Evolutionary conservation across 2,329 filamentous ascomycete species (phyloP).

Genomic region (Microsporum ferrugineum): DNA sequence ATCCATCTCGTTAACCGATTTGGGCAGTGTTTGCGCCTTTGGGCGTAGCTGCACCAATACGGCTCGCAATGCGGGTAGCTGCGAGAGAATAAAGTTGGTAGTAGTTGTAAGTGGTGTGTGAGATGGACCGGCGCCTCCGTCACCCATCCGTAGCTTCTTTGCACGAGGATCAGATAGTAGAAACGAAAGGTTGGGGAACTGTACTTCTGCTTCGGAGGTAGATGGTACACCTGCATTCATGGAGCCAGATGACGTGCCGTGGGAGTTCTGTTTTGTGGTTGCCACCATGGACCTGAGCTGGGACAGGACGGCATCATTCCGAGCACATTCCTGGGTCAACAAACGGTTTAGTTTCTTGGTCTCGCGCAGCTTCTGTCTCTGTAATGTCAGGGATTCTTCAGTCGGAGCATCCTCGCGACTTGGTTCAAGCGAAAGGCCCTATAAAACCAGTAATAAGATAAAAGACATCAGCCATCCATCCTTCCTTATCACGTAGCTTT

Average conservation of each 20-base stretch:
- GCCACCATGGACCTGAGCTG: constrained; percentile 52
- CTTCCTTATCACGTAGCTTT: neutral
- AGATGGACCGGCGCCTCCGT: constrained; percentile 26
- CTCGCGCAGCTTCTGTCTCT: constrained; percentile 64
- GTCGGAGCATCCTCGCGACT: constrained; percentile 39
- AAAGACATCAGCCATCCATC: neutral
- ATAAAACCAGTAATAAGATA: neutral
- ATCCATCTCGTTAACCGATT: constrained; percentile 27
- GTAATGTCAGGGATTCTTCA: constrained; percentile 56
- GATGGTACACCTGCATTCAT: constrained; percentile 12
- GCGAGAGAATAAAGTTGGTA: constrained; percentile 62
- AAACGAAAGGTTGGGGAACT: constrained; percentile 42
- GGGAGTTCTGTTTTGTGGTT: neutral
- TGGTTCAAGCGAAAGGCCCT: constrained; percentile 30
- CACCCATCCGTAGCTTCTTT: constrained; percentile 36
- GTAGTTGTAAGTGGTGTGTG: constrained; percentile 35
- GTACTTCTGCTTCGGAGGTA: constrained; percentile 6
- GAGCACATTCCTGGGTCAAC: constrained; percentile 56
- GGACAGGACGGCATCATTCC: constrained; percentile 59
- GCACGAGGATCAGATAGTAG: constrained; percentile 42
- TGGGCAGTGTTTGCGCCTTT: constrained; percentile 42
- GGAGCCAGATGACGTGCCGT: constrained; percentile 14
- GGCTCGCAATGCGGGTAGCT: constrained; percentile 65
- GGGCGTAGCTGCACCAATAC: constrained; percentile 58
- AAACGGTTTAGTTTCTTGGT: constrained; percentile 63